A percentile compares a stretch with the other conserved stretches of the same genome.
Evolutionary conservation across 352 stramenopile species (phyloP).

Genomic region (Phytophthora palmivora): DNA sequence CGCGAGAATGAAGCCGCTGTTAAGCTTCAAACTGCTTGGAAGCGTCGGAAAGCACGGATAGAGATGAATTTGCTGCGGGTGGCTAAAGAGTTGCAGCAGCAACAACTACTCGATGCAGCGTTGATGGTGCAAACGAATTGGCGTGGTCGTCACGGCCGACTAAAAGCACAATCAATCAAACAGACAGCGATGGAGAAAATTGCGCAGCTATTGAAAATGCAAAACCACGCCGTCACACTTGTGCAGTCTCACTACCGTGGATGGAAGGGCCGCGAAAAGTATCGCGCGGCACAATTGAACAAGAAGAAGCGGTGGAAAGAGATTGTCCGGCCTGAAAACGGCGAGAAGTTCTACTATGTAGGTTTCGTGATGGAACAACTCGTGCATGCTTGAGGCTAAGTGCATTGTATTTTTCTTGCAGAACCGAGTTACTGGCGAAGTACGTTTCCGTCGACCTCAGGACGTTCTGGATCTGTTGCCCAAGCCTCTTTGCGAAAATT

Average conservation of each 20-base stretch:
- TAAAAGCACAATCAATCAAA: slow-evolving; percentile 36
- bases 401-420: slow-evolving; percentile 27
- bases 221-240: slow-evolving; percentile 69
- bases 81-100: slow-evolving; percentile 45
- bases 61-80: slow-evolving; percentile 49
- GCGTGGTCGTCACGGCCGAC: slow-evolving; percentile 44
- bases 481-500: slow-evolving; percentile 91
- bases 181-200: slow-evolving; percentile 51
- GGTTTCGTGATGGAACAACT: slow-evolving; percentile 10
- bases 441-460: slow-evolving; percentile 90
- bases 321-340: slow-evolving; percentile 81
- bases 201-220: slow-evolving; percentile 56
- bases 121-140: slow-evolving; percentile 61
- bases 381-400: slow-evolving; percentile 2
- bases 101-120: slow-evolving; percentile 39
- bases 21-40: slow-evolving; percentile 67
- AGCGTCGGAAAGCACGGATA: slow-evolving; percentile 55
- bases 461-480: slow-evolving; percentile 92
- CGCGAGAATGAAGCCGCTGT: slow-evolving; percentile 53
- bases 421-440: slow-evolving; percentile 94
- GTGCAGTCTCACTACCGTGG: slow-evolving; percentile 85
- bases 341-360: slow-evolving; percentile 92
- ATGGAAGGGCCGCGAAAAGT: slow-evolving; percentile 66
- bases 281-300: slow-evolving; percentile 53
- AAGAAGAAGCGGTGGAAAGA: slow-evolving; percentile 93